Evolutionary conservation across 352 stramenopile species (phyloP), one percentile per base, ranked within the genome.

Genomic region (Globisporangium uncinulatum): DNA sequence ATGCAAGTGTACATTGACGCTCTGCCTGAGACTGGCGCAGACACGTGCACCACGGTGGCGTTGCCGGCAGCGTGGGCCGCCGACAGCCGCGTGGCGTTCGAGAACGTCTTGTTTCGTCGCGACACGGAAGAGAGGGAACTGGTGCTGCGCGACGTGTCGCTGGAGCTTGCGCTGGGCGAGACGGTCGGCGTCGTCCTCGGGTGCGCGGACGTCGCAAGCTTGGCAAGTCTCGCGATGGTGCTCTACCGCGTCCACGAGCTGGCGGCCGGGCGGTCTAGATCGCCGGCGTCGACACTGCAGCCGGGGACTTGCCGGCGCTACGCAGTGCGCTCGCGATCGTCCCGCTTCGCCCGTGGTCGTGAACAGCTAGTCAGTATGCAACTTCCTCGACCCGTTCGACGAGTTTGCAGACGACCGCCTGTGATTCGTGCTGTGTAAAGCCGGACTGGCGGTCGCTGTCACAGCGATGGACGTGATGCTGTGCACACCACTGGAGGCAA

Each of bases 311-410:
- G n/a, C 58, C 54, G 53, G 57, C 54, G 7, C 59, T 85, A 19
- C 70, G 72, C 34, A 68, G 61, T 4, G 72, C 70, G 15, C 54
- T 85, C n/a, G 69, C 57, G 21, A 80, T 85, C 32, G 70, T 98
- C 41, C 94, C 95, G 5, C 70, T 61, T 89, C 97, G 51, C 24
- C 24, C 24, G 92, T 93, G 41, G 79, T 97, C 10, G 71, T 98
- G 51, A 98, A 98, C 60, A 77, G 74, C 17, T 94, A 92, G n/a
- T 93, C 79, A 11, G 72, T 98, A n/a, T 78, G 89, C 11, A 80
- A 77, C 37, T 98, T 98, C 67, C 61, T 98, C 6, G 92, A 98
- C 66, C 93, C 93, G 45, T 97, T 96, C 48, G 54, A 71, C 19
- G 61, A 90, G 55, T 89, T 83, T 59, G 72, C 59, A 13, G 87